A percentile compares a stretch with the other conserved stretches of the same genome.
phyloP scores from a whole-genome alignment of 768 basidiomycete species.

The Candolleomyces eurysporus region DNA sequence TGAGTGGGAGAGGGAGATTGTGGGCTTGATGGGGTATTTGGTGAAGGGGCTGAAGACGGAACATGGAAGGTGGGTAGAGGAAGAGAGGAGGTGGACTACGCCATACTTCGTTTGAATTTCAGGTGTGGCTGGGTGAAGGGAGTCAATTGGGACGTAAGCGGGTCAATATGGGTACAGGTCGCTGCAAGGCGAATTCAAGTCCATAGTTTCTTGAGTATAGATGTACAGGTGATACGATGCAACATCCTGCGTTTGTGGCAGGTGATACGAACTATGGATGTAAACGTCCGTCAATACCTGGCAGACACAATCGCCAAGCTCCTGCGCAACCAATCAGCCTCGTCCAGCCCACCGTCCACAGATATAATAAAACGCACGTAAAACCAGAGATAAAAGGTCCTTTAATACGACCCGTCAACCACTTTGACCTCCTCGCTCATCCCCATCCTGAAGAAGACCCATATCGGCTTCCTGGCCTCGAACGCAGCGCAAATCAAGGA shows the following conservation, averaged over 20 bases:
- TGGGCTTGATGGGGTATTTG: not conserved
- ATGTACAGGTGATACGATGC: not conserved
- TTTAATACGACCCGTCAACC: not conserved
- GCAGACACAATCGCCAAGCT: no score
- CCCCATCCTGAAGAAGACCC: conserved; percentile 7
- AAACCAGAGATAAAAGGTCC: not conserved
- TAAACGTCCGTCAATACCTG: no score
- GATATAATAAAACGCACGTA: not conserved
- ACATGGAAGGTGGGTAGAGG: no score
- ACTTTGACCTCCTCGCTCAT: not conserved
- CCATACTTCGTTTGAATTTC: no score
- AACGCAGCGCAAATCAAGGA: conserved; percentile 35
- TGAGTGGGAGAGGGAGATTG: conserved; percentile 11
- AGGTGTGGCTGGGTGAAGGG: not conserved
- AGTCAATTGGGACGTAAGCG: not conserved
- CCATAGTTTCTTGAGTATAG: not conserved
- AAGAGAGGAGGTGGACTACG: no score
- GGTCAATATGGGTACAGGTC: not conserved
- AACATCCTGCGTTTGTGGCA: not conserved
- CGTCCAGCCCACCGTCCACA: not conserved
- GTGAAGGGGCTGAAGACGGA: not conserved
- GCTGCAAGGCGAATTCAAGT: not conserved
- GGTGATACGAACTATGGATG: no score
- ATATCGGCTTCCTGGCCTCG: conserved; percentile 22
- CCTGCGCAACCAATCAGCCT: no score